A percentile compares a stretch with the other conserved stretches of the same genome.
Conservation (phyloP, 176 grass and related monocot species). For the Dendrocalamus sinicus region DNA sequence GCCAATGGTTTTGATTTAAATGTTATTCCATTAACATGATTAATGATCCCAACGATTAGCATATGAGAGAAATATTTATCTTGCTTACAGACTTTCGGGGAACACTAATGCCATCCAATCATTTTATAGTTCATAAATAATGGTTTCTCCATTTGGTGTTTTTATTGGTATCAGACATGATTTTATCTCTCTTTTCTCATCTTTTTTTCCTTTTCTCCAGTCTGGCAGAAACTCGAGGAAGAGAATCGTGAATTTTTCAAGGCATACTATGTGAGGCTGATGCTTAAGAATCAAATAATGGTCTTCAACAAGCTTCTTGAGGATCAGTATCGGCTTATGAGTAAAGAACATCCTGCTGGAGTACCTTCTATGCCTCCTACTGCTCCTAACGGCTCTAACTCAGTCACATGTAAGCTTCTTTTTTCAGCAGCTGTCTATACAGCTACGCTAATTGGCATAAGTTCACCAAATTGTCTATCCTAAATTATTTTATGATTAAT, state of each 20-base stretch:
- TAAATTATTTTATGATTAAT: background rate
- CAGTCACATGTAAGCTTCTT: constrained; percentile 62
- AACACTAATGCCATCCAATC: background rate
- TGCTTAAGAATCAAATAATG: constrained; percentile 90
- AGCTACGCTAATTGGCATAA: constrained; percentile 1
- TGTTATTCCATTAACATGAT: background rate
- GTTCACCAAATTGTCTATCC: constrained; percentile 12
- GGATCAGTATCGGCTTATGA: constrained; percentile 80
- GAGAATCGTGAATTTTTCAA: constrained; percentile 97
- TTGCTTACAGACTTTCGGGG: constrained; percentile 23
- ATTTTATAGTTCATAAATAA: constrained; percentile 4
- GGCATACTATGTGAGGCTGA: constrained; percentile 95
- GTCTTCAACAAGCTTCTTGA: constrained; percentile 84
- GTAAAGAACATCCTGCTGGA: constrained; percentile 66
- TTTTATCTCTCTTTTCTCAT: constrained; percentile 26
- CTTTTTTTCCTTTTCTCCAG: constrained; percentile 49
- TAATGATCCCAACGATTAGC: background rate
- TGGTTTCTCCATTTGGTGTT: background rate
- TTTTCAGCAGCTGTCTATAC: background rate
- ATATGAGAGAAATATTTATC: constrained; percentile 24
- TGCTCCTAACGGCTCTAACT: constrained; percentile 74
- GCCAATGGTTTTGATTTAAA: background rate
- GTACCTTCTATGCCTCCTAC: constrained; percentile 53
- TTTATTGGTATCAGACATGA: constrained; percentile 18
- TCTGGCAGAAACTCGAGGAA: constrained; percentile 99